Percentiles rank a stretch among this genome's conserved stretches.
Evolutionary conservation across 2,329 filamentous ascomycete genomes (phyloP).

Genomic region (Aspergillus ochraceoroseus): DNA sequence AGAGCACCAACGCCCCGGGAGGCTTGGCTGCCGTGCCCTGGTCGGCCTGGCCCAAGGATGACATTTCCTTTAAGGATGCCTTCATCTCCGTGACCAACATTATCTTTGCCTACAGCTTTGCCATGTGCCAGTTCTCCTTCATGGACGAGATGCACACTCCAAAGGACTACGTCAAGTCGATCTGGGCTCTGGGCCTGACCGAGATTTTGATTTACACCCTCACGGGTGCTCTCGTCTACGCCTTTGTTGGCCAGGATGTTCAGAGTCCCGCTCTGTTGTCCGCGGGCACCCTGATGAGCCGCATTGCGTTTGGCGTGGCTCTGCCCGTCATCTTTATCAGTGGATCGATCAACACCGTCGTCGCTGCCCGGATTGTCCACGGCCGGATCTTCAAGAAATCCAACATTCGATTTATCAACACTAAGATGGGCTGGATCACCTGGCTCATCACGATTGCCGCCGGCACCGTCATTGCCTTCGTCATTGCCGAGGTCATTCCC

Average conservation of each 20-base stretch:
- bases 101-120: conserved; percentile 44
- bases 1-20: conserved; percentile 23
- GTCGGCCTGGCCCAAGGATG: conserved; percentile 30
- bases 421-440: conserved; percentile 33
- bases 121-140: conserved; percentile 29
- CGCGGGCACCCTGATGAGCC: conserved; percentile 26
- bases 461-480: conserved; percentile 74
- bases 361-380: conserved; percentile 33
- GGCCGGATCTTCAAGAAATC: conserved; percentile 34
- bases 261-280: conserved; percentile 33
- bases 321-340: conserved; percentile 38
- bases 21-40: conserved; percentile 27
- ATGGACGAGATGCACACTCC: conserved; percentile 28
- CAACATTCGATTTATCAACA: conserved; percentile 36
- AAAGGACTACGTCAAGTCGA: conserved; percentile 24
- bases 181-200: conserved; percentile 21
- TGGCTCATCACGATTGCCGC: conserved; percentile 29
- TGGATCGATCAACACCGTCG: conserved; percentile 36
- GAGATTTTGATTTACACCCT: conserved; percentile 26
- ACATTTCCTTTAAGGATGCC: conserved; percentile 31
- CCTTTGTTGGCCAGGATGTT: conserved; percentile 33
- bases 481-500: conserved; percentile 79
- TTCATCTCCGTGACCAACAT: conserved; percentile 38
- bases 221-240: conserved; percentile 29
- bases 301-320: conserved; percentile 33